phyloP scores from a whole-genome alignment of 805 yeast genomes.

The Candida maesae region DNA sequence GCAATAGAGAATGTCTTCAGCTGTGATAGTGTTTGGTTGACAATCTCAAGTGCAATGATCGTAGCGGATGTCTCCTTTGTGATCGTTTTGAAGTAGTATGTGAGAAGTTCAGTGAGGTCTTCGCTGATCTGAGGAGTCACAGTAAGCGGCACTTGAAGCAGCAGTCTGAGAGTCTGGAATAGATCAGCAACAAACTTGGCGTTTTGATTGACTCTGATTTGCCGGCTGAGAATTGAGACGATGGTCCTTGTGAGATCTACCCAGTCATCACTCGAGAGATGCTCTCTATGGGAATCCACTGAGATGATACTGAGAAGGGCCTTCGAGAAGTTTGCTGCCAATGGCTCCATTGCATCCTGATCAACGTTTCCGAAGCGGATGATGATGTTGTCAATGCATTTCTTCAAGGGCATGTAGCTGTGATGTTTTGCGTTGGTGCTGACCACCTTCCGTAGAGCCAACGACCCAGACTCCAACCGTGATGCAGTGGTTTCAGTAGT shows the following conservation, averaged over 20 bases:
- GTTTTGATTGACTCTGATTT: conserved; percentile 7
- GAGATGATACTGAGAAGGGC: conserved; percentile 27
- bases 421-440: conserved; percentile 10
- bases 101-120: conserved; percentile 19
- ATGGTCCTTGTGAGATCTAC: conserved; percentile 6
- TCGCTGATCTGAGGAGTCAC: conserved; percentile 21
- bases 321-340: conserved; percentile 29
- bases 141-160: conserved; percentile 26
- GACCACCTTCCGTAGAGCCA: conserved; percentile 27
- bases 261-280: conserved; percentile 20
- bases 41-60: conserved; percentile 36
- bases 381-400: conserved; percentile 10
- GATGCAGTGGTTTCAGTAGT: conserved; percentile 27
- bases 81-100: conserved; percentile 21
- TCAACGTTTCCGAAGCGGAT: conserved; percentile 13
- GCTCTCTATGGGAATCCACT: conserved; percentile 19
- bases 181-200: conserved; percentile 30
- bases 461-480: conserved; percentile 33
- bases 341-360: conserved; percentile 22
- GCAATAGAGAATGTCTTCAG: conserved; percentile 38
- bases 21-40: conserved; percentile 43
- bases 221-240: conserved; percentile 13
- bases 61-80: conserved; percentile 30
- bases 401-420: conserved; percentile 16
- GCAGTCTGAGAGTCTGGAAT: conserved; percentile 20